phyloP scores from a whole-genome alignment of 352 stramenopile genomes.

The Achlya hypogyna region DNA sequence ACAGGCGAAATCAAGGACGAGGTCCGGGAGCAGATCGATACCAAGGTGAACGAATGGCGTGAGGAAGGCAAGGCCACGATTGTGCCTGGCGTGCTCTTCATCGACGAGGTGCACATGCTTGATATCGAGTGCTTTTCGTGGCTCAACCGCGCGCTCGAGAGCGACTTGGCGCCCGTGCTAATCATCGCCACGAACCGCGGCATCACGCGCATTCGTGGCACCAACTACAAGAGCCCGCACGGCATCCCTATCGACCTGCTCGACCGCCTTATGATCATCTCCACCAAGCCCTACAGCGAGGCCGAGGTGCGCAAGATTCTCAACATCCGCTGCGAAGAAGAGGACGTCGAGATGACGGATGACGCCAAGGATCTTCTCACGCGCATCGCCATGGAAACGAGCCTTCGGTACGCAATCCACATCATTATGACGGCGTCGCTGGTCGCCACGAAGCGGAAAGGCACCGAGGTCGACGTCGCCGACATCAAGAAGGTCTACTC shows the following conservation, averaged over 20 bases:
- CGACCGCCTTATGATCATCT: conserved; percentile 98
- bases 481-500: conserved; percentile 94
- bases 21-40: conserved; percentile 98
- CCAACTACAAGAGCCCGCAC: conserved; percentile 98
- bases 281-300: conserved; percentile 94
- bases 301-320: conserved; percentile 96
- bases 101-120: conserved; percentile 99
- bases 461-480: conserved; percentile 76
- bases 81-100: conserved; percentile 98
- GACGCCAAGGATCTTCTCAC: conserved; percentile 96
- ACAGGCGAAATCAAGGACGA: conserved; percentile 99
- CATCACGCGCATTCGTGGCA: conserved; percentile 97
- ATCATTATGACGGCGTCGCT: conserved; percentile 99
- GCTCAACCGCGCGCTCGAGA: conserved; percentile 97
- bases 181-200: conserved; percentile 99
- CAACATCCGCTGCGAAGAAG: conserved; percentile 94
- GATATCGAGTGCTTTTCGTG: conserved; percentile 99
- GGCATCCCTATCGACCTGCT: conserved; percentile 98
- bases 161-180: conserved; percentile 95
- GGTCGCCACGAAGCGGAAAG: conserved; percentile 90
- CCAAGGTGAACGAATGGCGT: conserved; percentile 94
- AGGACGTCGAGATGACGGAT: conserved; percentile 98
- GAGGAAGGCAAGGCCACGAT: conserved; percentile 97
- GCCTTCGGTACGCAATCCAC: conserved; percentile 98
- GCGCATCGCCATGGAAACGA: conserved; percentile 97